Percentiles rank a stretch among this genome's conserved stretches.
Evolutionary conservation across 2,329 filamentous ascomycete species (phyloP).

Genomic region (Cladosporium halotolerans): DNA sequence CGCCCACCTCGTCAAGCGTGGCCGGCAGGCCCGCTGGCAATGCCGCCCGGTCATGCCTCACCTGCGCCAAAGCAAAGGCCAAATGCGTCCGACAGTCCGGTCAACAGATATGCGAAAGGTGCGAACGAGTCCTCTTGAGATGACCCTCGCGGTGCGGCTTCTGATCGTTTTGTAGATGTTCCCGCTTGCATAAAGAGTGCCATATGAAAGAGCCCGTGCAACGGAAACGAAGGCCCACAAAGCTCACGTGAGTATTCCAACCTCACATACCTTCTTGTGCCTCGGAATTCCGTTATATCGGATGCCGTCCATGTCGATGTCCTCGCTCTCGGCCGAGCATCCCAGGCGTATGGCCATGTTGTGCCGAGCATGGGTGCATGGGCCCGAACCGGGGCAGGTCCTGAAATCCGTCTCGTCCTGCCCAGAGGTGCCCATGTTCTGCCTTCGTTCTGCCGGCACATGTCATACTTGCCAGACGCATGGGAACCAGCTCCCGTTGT

Average conservation of each 20-base stretch:
- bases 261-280: not conserved
- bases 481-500: not conserved
- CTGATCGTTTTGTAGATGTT: conserved; percentile 19
- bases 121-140: not conserved
- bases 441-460: no score
- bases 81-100: conserved; percentile 25
- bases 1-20: not conserved
- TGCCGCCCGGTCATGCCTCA: conserved; percentile 17
- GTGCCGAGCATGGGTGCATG: no score
- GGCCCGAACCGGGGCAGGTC: no score
- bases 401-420: no score
- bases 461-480: no score
- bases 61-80: conserved; percentile 30
- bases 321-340: no score
- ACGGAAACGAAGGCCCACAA: conserved; percentile 22
- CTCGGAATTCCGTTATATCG: no score
- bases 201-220: conserved; percentile 22
- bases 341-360: no score
- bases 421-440: no score
- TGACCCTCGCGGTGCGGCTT: no score
- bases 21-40: not conserved
- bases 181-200: conserved; percentile 28
- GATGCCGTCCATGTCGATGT: no score
- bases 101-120: conserved; percentile 24
- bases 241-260: conserved; percentile 24